Evolutionary conservation across 2,329 filamentous ascomycete species (phyloP), one percentile per base, ranked within the genome.

Genomic region (Calonectria multiphialidica): DNA sequence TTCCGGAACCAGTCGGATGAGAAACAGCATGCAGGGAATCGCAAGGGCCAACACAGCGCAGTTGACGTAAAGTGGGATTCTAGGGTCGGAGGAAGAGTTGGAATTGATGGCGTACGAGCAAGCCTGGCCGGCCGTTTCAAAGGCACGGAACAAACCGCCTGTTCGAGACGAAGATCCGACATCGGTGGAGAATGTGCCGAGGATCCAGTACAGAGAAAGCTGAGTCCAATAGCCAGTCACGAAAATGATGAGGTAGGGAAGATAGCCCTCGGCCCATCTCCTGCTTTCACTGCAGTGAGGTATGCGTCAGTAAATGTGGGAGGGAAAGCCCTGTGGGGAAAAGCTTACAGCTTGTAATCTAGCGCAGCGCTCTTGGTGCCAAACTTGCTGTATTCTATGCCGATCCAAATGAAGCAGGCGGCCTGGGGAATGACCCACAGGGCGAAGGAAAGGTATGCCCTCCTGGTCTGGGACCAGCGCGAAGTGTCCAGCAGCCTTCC

Each of bases 101-200:
- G 80, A 80, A 68, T 82, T 81, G 59, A 82, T 77, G 0, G 76
- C 76, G 25, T 82, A 82, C 1, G 80, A 81, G 5, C 80, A 76
- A 2, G 80, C 78, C 63, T 82, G 80, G n/a, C 80, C 80, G 2
- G 75, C 77, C 0, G 79, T 80, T 47, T 80, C 79, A 18, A 78
- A 80, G 21, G 78, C 77, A 2, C 79, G 78, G 70, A 80, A 80
- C 40, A 80, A 30, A 21, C 81, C 80, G 5, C 81, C 80, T 0
- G 79, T 79, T 21, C 80, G 76, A 7, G 81, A 75, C 6, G 77
- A 80, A 6, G 78, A 75, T 45, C 81, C 79, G 1, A 83, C 77
- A 25, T 84, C 82, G 0, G 79, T 81, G 2, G 82, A 81, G 25
- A 84, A 82, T 4, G 79, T 82, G 35, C 81, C 82, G 16, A 84